Evolutionary conservation across 768 basidiomycete species (phyloP).

Genomic region (Rubroboletus satanas): DNA sequence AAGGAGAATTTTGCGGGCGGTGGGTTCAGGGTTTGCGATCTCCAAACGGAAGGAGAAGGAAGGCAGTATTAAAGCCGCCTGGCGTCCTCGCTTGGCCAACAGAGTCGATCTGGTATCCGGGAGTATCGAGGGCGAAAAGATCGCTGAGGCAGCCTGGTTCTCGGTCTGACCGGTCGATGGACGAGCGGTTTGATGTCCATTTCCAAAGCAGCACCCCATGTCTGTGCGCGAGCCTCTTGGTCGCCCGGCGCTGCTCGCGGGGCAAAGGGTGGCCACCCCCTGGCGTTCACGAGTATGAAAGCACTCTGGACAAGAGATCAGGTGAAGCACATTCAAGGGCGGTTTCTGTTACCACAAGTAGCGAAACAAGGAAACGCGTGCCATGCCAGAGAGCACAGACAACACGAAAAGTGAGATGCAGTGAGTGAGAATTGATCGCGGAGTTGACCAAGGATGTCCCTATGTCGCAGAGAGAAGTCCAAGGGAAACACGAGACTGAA

Average conservation of each 20-base stretch:
- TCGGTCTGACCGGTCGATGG: slow-evolving; percentile 2
- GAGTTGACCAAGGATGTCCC: slow-evolving; percentile 7
- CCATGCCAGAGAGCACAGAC: slow-evolving; percentile 30
- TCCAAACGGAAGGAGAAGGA: neutral
- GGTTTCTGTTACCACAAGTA: slow-evolving; percentile 38
- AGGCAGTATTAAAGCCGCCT: slow-evolving; percentile 14
- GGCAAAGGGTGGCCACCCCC: slow-evolving; percentile 12
- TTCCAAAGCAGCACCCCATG: neutral
- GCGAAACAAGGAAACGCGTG: slow-evolving; percentile 34
- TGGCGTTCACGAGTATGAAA: slow-evolving; percentile 33
- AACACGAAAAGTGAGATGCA: slow-evolving; percentile 25
- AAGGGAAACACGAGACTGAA: neutral
- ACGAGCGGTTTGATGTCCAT: slow-evolving; percentile 6
- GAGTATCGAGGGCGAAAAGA: slow-evolving; percentile 34
- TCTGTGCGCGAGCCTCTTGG: neutral
- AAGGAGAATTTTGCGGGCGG: neutral
- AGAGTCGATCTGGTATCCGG: slow-evolving; percentile 48
- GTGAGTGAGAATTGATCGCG: slow-evolving; percentile 24
- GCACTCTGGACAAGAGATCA: slow-evolving; percentile 31
- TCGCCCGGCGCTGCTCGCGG: neutral
- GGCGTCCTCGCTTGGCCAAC: slow-evolving; percentile 20
- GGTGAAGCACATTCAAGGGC: neutral
- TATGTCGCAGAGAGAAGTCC: slow-evolving; percentile 3
- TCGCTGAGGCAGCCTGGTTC: slow-evolving; percentile 1
- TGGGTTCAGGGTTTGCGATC: slow-evolving; percentile 8